phyloP scores from a whole-genome alignment of 352 stramenopile species.

The Globisporangium okanoganense region DNA sequence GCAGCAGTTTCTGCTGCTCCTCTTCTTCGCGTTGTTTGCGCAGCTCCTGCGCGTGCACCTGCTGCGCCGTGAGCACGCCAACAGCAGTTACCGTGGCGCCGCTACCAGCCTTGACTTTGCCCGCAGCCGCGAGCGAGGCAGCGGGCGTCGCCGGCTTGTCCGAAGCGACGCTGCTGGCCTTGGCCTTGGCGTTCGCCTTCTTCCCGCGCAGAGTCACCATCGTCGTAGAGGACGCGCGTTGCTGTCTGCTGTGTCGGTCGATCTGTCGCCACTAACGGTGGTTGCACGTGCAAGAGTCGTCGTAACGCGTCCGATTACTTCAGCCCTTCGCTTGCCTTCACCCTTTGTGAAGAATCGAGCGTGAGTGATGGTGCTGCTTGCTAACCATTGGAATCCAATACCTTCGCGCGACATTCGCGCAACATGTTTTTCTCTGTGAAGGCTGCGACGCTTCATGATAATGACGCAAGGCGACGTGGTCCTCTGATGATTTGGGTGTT shows the following conservation, averaged over 20 bases:
- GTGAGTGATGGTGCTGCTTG: constrained; percentile 10
- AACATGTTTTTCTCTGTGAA: not conserved
- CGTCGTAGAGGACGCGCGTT: not conserved
- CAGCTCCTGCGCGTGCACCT: constrained; percentile 20
- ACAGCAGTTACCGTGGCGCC: not conserved
- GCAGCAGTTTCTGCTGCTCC: constrained; percentile 22
- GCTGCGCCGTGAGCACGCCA: constrained; percentile 5
- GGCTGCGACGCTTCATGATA: constrained; percentile 10
- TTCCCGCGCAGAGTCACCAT: constrained; percentile 77
- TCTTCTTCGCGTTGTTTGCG: constrained; percentile 27
- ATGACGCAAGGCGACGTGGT: constrained; percentile 2
- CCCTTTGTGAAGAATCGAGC: not conserved
- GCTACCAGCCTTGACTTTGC: constrained; percentile 21
- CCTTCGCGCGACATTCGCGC: constrained; percentile 9
- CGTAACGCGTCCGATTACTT: not conserved
- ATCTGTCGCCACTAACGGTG: not conserved
- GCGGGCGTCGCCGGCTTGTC: constrained; percentile 29
- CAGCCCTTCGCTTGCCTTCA: not conserved
- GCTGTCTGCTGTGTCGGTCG: not conserved
- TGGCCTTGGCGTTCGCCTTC: constrained; percentile 64
- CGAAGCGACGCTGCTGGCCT: constrained; percentile 32
- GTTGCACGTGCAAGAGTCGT: not conserved
- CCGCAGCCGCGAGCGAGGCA: constrained; percentile 15
- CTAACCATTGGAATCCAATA: constrained; percentile 7
- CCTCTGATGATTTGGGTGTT: not conserved